phyloP scores from a whole-genome alignment of 106 monocot genomes.

The Dioscorea zingiberensis region DNA sequence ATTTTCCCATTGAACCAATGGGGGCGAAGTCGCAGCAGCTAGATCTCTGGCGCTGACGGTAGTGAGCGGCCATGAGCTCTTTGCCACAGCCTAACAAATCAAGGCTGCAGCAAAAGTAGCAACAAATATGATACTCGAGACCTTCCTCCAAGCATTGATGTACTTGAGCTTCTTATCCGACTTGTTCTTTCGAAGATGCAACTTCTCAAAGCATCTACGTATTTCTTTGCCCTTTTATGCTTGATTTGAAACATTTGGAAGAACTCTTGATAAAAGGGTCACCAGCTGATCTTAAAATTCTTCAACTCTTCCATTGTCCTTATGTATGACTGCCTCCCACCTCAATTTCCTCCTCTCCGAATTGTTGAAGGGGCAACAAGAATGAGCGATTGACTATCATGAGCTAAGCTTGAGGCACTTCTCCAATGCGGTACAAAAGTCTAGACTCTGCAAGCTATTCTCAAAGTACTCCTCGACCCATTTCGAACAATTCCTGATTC shows the following conservation, averaged over 20 bases:
- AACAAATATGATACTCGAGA: slow-evolving; percentile 65
- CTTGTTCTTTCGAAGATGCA: slow-evolving; percentile 49
- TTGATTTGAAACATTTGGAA: slow-evolving; percentile 60
- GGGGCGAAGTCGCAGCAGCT: slow-evolving; percentile 60
- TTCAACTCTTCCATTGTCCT: slow-evolving; percentile 62
- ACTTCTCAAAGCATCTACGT: slow-evolving; percentile 65
- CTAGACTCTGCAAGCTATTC: slow-evolving; percentile 71
- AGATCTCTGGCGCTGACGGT: slow-evolving; percentile 63
- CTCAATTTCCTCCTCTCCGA: slow-evolving; percentile 41
- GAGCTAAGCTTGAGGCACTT: slow-evolving; percentile 71
- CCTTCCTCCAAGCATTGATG: slow-evolving; percentile 54
- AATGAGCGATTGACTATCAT: slow-evolving; percentile 63
- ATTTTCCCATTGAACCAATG: slow-evolving; percentile 76
- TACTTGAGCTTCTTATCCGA: slow-evolving; percentile 57
- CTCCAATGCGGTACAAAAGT: slow-evolving; percentile 83
- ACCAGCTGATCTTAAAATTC: slow-evolving; percentile 46
- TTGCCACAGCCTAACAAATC: slow-evolving; percentile 79
- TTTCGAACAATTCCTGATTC: slow-evolving; percentile 64
- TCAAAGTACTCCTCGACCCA: slow-evolving; percentile 92
- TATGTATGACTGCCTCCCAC: too few relatives aligned
- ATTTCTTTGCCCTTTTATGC: slow-evolving; percentile 57
- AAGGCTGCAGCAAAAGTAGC: slow-evolving; percentile 50
- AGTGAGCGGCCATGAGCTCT: slow-evolving; percentile 68
- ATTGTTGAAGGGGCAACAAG: slow-evolving; percentile 72
- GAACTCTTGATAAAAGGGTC: slow-evolving; percentile 81